Evolutionary conservation across 352 stramenopile species (phyloP).

Genomic region (Phytophthora multivora): DNA sequence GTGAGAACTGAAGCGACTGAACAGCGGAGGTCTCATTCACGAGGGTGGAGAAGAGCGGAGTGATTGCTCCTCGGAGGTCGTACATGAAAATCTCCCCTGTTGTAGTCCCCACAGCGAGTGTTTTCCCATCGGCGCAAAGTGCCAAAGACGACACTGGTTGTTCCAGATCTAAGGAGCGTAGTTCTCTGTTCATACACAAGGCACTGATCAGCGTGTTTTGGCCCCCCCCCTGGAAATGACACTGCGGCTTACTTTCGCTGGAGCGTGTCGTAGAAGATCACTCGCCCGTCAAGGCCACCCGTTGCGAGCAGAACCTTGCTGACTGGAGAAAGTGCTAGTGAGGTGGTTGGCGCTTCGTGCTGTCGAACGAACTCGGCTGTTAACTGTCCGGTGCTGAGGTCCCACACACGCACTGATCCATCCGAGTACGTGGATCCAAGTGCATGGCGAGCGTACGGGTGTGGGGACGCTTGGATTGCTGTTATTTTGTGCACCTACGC

Average conservation of each 20-base stretch:
- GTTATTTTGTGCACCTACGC: slow-evolving; percentile 58
- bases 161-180: slow-evolving; percentile 61
- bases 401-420: slow-evolving; percentile 72
- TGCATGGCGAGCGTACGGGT: slow-evolving; percentile 62
- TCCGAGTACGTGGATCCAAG: slow-evolving; percentile 65
- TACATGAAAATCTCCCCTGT: slow-evolving; percentile 65
- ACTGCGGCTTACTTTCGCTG: slow-evolving; percentile 53
- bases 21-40: slow-evolving; percentile 48
- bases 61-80: slow-evolving; percentile 69
- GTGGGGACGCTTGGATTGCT: slow-evolving; percentile 57
- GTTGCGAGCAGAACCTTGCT: slow-evolving; percentile 71
- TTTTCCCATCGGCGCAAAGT: slow-evolving; percentile 71
- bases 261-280: slow-evolving; percentile 76
- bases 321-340: slow-evolving; percentile 64
- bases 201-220: background rate
- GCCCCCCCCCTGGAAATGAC: background rate
- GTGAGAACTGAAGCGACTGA: slow-evolving; percentile 66
- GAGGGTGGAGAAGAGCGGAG: slow-evolving; percentile 49
- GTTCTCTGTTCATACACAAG: slow-evolving; percentile 39
- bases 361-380: slow-evolving; percentile 60
- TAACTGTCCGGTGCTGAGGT: slow-evolving; percentile 57
- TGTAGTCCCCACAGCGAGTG: slow-evolving; percentile 56
- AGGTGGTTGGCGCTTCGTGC: slow-evolving; percentile 61
- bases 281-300: slow-evolving; percentile 63
- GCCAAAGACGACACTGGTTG: slow-evolving; percentile 61